Conservation (phyloP, 495 filamentous ascomycete genomes). For the Rhypophila decipiens region DNA sequence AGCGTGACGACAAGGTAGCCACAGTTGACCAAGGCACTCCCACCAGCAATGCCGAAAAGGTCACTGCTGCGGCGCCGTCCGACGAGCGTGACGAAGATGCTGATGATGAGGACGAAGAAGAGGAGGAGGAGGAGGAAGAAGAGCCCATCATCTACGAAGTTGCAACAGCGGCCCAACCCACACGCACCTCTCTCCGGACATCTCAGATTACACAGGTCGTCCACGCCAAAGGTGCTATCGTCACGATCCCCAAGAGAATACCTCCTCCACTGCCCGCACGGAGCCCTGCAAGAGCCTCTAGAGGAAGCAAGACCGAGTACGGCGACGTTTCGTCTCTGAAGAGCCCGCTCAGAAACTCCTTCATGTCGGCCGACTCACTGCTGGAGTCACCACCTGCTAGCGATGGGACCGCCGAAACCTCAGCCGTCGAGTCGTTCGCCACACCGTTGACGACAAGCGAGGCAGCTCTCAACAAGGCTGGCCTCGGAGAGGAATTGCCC, state of each 20-base stretch:
- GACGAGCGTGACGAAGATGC: conserved; percentile 32
- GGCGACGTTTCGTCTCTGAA: conserved; percentile 23
- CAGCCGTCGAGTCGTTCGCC: conserved; percentile 7
- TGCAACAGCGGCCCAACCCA: conserved; percentile 39
- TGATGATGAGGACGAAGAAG: conserved; percentile 40
- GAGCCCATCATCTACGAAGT: conserved; percentile 48
- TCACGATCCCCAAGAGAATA: conserved; percentile 66
- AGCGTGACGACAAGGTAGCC: neutral
- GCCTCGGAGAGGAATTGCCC: neutral
- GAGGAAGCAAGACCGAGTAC: conserved; percentile 30
- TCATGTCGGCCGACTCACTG: conserved; percentile 16
- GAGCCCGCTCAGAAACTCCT: conserved; percentile 26
- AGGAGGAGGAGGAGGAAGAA: conserved; percentile 41
- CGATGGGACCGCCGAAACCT: conserved; percentile 7
- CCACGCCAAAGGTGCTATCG: conserved; percentile 52
- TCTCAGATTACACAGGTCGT: conserved; percentile 33
- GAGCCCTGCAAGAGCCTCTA: conserved; percentile 46
- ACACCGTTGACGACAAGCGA: conserved; percentile 4
- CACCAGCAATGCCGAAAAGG: neutral
- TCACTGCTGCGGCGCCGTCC: neutral
- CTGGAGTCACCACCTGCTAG: conserved; percentile 3
- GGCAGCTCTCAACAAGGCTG: neutral
- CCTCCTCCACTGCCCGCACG: conserved; percentile 59
- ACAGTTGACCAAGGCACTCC: neutral
- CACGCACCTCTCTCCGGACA: conserved; percentile 47